phyloP scores from a whole-genome alignment of 768 basidiomycete genomes.

The Mycena floridula region DNA sequence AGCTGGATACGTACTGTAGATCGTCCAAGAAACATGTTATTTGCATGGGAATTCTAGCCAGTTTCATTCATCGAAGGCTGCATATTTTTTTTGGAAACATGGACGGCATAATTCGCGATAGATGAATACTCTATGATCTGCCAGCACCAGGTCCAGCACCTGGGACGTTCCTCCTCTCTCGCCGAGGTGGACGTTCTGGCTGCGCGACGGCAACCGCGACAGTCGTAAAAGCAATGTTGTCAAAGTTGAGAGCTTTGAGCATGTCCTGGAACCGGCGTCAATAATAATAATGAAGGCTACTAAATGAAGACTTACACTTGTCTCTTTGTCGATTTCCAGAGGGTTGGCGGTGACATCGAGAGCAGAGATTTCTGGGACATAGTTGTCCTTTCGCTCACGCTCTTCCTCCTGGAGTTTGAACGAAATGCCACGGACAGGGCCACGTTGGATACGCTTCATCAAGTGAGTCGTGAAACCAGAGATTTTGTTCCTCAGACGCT shows the following conservation, averaged over 20 bases:
- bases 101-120: neutral
- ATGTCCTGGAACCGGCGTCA: conserved; percentile 52
- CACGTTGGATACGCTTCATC: conserved; percentile 99
- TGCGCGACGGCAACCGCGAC: conserved; percentile 55
- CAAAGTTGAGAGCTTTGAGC: conserved; percentile 90
- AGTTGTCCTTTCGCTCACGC: conserved; percentile 98
- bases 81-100: neutral
- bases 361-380: conserved; percentile 96
- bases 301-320: conserved; percentile 67
- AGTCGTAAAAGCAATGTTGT: conserved; percentile 76
- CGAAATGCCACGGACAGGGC: conserved; percentile 98
- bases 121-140: neutral
- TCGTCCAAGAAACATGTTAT: too few species aligned
- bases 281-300: neutral
- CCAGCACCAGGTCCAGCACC: conserved; percentile 45
- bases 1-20: conserved; percentile 6
- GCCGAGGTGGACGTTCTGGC: conserved; percentile 65
- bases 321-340: conserved; percentile 87
- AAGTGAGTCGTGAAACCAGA: conserved; percentile 99
- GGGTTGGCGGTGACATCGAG: conserved; percentile 72
- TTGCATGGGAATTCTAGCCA: neutral
- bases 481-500: conserved; percentile 99
- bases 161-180: conserved; percentile 76
- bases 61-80: too few species aligned
- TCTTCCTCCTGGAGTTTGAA: conserved; percentile 99